Evolutionary conservation across 306 rosid species (phyloP), one percentile per base, ranked within the genome.

Genomic region (Prunus dulcis): DNA sequence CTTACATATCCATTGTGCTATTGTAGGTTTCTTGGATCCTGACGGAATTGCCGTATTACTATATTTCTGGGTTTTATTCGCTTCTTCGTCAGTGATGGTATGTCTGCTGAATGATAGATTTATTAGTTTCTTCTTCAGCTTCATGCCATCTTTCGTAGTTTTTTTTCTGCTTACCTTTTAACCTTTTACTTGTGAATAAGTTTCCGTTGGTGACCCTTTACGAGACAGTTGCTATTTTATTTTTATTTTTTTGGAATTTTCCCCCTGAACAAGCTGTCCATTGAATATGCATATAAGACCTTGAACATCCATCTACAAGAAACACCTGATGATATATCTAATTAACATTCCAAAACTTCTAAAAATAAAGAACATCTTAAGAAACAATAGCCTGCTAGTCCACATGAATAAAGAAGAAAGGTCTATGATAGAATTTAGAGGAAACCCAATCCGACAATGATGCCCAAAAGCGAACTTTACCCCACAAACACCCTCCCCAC

Each of bases 81-180:
- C 56, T 25, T 58, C 68, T 4, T 43, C 68, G 17, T 72, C 12
- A 12, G 19, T 23, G n/a, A 73, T 73, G 77, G 77, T 73, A 60
- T 18, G 68, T 58, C 9, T 14, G 22, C 64, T 57, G 14, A 60
- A 8, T 4, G 1, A 38, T 56, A 27, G n/a, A 45, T 47, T 23
- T n/a, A 22, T 57, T 8, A 27, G 27, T 28, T 72, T 58, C 2
- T 72, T 23, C 12, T 72, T 72, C 76, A 14, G 51, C 67, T 58
- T 58, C 22, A 0, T 12, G 66, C 4, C 15, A 34, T 71, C 28
- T 13, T 9, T 13, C 64, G 3, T 32, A 28, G 20, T 28, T 14
- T 28, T 28, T 27, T 27, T 12, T 62, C 38, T 2, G 6, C 14
- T 7, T 13, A 13, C 12, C 1, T 53, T 53, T 55, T 34, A 3